These are phyloP conservation scores for Gracilaria gracilis DNA, from an alignment of 23 red algal species.

Conservation along the genomic window DNA sequence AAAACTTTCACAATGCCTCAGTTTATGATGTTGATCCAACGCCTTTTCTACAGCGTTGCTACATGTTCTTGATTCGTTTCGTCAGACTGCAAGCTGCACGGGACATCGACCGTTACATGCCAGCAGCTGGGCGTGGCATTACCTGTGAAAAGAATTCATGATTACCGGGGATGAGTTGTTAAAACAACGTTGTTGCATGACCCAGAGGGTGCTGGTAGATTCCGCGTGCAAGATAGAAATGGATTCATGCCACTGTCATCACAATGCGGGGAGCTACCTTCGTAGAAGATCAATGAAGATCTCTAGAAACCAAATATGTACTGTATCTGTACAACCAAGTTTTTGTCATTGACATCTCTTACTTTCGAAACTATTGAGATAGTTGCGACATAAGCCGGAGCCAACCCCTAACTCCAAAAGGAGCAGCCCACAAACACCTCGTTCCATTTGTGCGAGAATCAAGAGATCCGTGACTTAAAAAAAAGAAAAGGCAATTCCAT, in stretches of 20 bases:
- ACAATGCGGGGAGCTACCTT: not conserved
- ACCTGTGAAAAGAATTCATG: too few species aligned
- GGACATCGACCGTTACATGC: too few species aligned
- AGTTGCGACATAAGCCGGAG: not conserved
- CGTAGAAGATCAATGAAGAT: not conserved
- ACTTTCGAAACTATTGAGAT: not conserved
- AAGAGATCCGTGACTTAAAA: not conserved
- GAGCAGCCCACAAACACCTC: not conserved
- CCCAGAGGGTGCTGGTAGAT: not conserved
- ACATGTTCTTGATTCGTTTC: too few species aligned
- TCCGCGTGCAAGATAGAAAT: too few species aligned
- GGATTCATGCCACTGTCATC: not conserved
- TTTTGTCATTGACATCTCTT: not conserved
- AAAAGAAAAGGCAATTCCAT: not conserved
- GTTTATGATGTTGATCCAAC: too few species aligned
- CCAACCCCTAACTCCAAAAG: not conserved
- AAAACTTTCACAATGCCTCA: too few species aligned
- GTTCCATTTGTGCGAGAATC: not conserved
- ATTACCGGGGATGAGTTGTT: not conserved
- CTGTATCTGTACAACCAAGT: not conserved
- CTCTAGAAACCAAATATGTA: too few species aligned
- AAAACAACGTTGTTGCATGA: not conserved
- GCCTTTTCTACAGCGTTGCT: too few species aligned
- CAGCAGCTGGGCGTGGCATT: too few species aligned
- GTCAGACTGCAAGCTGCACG: too few species aligned